These are phyloP conservation scores for Claviceps sp. DNA, from an alignment of 2,329 filamentous ascomycete genomes.

Conservation along the genomic window DNA sequence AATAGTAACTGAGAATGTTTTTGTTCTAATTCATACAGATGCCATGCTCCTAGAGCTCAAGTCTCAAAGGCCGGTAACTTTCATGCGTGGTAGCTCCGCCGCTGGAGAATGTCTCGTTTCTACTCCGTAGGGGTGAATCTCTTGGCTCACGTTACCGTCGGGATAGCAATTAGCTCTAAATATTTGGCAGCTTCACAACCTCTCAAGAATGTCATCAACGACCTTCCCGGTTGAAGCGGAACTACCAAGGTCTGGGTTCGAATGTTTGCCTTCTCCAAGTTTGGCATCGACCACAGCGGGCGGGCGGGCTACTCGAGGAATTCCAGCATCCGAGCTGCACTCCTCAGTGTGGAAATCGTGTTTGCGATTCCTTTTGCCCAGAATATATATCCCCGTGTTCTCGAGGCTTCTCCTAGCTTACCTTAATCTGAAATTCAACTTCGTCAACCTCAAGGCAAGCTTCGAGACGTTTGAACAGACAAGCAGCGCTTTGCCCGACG, in stretches of 20 bases:
- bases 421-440: constrained; percentile 86
- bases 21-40: no score
- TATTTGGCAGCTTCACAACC: constrained; percentile 41
- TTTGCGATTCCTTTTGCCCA: constrained; percentile 88
- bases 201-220: constrained; percentile 71
- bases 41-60: no score
- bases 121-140: neutral
- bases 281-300: constrained; percentile 77
- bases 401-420: constrained; percentile 84
- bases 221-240: constrained; percentile 77
- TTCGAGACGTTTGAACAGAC: constrained; percentile 89
- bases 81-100: neutral
- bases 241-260: constrained; percentile 85
- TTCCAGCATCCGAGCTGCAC: constrained; percentile 88
- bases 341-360: constrained; percentile 87
- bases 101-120: neutral
- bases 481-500: constrained; percentile 75
- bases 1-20: no score
- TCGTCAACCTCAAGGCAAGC: constrained; percentile 83
- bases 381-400: constrained; percentile 86
- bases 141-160: neutral
- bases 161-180: neutral
- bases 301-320: constrained; percentile 73
- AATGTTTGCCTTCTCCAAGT: constrained; percentile 65
- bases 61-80: neutral